Conservation (phyloP, 495 filamentous ascomycete genomes). For the Lophiostoma macrostomum region DNA sequence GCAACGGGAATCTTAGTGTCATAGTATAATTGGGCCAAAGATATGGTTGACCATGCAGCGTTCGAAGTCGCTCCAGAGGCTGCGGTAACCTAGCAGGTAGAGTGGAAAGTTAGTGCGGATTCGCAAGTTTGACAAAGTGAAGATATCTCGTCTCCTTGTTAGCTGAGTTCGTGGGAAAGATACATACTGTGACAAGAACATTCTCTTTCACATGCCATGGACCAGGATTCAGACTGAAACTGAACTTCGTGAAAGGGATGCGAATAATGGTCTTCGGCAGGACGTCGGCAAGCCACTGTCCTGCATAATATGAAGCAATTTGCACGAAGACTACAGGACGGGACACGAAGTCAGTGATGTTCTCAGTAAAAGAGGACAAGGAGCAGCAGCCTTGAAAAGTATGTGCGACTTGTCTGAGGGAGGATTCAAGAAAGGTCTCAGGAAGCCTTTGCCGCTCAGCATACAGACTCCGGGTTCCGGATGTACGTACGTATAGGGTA, state of each 20-base stretch:
- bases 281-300: constrained; percentile 51
- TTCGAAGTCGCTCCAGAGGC: constrained; percentile 55
- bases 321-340: constrained; percentile 61
- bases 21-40: constrained; percentile 55
- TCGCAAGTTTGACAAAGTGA: no score
- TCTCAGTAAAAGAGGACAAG: no score
- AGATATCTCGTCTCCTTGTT: no score
- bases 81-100: no score
- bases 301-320: constrained; percentile 50
- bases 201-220: constrained; percentile 59
- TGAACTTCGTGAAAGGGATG: constrained; percentile 46
- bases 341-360: no score
- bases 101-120: no score
- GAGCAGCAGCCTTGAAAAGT: no score
- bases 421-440: no score
- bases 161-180: no score
- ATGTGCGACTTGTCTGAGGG: no score
- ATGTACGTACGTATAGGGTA: constrained; percentile 59
- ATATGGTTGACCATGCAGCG: constrained; percentile 49
- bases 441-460: no score
- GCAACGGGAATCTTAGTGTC: constrained; percentile 49
- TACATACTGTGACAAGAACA: constrained; percentile 54
- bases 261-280: constrained; percentile 49
- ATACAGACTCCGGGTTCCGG: no score
- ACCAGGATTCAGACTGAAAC: constrained; percentile 50